A percentile compares a stretch with the other conserved stretches of the same genome.
These are phyloP conservation scores for Kwoniella heveanensis DNA, from an alignment of 768 basidiomycete genomes.

Conservation along the genomic window DNA sequence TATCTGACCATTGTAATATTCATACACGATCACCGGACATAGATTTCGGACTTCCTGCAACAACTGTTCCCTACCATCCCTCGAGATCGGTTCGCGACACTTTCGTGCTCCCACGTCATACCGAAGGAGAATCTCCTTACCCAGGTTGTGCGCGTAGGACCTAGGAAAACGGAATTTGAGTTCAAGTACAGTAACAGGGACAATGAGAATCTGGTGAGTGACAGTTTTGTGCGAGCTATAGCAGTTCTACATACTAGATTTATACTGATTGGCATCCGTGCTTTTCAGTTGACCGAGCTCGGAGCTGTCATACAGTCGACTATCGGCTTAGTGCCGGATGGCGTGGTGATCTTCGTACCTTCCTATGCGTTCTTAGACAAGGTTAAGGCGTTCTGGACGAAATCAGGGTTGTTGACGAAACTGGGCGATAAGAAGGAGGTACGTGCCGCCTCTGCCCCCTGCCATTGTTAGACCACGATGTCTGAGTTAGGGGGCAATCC, in stretches of 20 bases:
- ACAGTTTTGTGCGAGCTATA: neutral
- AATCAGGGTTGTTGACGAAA: conserved; percentile 65
- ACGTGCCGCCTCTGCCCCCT: too few species aligned
- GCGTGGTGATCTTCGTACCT: conserved; percentile 91
- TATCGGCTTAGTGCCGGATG: conserved; percentile 73
- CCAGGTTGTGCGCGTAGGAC: conserved; percentile 72
- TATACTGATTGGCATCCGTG: too few species aligned
- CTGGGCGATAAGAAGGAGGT: conserved; percentile 76
- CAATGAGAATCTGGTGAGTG: conserved; percentile 64
- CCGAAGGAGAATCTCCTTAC: conserved; percentile 76
- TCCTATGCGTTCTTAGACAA: conserved; percentile 80
- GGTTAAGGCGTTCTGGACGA: conserved; percentile 69
- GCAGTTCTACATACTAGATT: too few species aligned
- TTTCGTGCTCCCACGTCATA: conserved; percentile 91
- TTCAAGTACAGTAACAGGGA: conserved; percentile 79
- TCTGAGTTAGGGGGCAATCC: too few species aligned
- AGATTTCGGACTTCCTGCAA: conserved; percentile 83
- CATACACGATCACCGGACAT: too few species aligned
- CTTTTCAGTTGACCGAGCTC: conserved; percentile 74
- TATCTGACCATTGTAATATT: too few species aligned
- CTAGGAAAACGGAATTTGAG: conserved; percentile 70
- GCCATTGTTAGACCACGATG: too few species aligned
- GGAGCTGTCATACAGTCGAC: conserved; percentile 83
- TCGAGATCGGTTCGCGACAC: conserved; percentile 67
- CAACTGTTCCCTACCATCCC: conserved; percentile 76